Evolutionary conservation across 305 asterid species (phyloP).

Genomic region (Plantago coronopus): DNA sequence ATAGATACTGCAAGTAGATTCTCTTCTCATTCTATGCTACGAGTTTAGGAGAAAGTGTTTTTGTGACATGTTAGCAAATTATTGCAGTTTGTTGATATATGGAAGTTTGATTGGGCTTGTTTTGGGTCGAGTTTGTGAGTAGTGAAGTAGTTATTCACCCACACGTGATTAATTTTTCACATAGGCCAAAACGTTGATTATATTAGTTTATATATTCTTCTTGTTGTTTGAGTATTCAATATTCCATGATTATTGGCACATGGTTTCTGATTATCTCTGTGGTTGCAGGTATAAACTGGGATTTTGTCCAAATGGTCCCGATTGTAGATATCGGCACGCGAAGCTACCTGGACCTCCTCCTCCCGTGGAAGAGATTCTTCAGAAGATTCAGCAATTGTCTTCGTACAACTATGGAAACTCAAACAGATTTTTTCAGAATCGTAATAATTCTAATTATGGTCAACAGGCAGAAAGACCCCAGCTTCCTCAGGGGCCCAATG

Average conservation of each 20-base stretch:
- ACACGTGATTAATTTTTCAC: too few relatives aligned
- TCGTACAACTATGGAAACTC: conserved; percentile 61
- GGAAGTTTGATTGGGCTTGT: too few relatives aligned
- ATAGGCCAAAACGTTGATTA: too few relatives aligned
- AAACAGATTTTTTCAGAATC: conserved; percentile 65
- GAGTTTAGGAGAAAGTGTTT: too few relatives aligned
- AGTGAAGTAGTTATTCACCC: too few relatives aligned
- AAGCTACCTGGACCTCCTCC: conserved; percentile 98
- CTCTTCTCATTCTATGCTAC: too few relatives aligned
- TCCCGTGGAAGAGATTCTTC: conserved; percentile 86
- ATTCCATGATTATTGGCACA: too few relatives aligned
- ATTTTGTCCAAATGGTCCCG: conserved; percentile 96
- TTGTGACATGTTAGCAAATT: too few relatives aligned
- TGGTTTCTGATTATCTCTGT: conserved; percentile 23
- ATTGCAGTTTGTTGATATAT: too few relatives aligned
- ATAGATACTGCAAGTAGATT: too few relatives aligned
- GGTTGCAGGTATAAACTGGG: conserved; percentile 88
- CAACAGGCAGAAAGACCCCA: conserved; percentile 56
- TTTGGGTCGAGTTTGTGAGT: too few relatives aligned
- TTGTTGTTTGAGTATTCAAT: neutral
- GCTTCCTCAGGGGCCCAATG: conserved; percentile 37
- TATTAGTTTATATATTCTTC: neutral
- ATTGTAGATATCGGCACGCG: conserved; percentile 95
- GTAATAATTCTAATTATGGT: conserved; percentile 42
- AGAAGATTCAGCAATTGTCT: conserved; percentile 78